Base-by-base conservation (phyloP, 192 early-diverging fungal species). In the Gryganskiella cystojenkinii region DNA sequence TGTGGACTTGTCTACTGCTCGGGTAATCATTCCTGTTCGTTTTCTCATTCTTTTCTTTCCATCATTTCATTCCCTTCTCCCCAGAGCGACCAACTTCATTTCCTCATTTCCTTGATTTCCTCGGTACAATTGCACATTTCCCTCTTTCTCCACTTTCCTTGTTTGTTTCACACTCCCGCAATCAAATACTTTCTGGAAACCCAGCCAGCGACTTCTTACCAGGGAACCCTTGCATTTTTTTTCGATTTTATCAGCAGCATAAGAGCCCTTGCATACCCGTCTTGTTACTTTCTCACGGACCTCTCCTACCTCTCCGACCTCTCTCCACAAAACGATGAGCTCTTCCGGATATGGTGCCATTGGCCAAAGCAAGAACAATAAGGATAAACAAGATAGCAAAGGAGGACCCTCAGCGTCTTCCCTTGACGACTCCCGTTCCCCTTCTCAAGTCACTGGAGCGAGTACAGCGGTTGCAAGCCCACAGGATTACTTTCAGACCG, bases 341-440 rank as follows among this genome's bases (percentile, higher is more conserved):
- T 76, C 63, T 47, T 22, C 61, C 2, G 72, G 63, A 42, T 76
- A 76, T 28, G 73, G 73, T 19, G 27, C 73, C 34, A 76, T 64
- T 13, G 53, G 60, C 44, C 30, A 62, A 25, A 68, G 61, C 30
- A 53, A 61, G 34, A 42, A 17, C 8, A 24, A 19, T 22, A 27
- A 22, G 28, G 28, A n/a, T 0, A 34, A 20, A n/a, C n/a, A n/a
- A 25, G 62, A 27, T 15, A 43, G 42, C 43, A 33, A 56, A 11
- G 17, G 6, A 17, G 63, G 40, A 27, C 45, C 4, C 11, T 46
- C 54, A 25, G 44, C 60, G 45, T 31, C 60, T 15, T 56, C 57
- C 45, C 24, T 15, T 17, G 22, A 50, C 20, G 2, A 35, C 27
- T 1, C 47, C 15, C 27, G 13, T 24, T 8, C 40, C 40, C 5